Conservation (phyloP, 306 rosid genomes). For the Nissolia schottii region DNA sequence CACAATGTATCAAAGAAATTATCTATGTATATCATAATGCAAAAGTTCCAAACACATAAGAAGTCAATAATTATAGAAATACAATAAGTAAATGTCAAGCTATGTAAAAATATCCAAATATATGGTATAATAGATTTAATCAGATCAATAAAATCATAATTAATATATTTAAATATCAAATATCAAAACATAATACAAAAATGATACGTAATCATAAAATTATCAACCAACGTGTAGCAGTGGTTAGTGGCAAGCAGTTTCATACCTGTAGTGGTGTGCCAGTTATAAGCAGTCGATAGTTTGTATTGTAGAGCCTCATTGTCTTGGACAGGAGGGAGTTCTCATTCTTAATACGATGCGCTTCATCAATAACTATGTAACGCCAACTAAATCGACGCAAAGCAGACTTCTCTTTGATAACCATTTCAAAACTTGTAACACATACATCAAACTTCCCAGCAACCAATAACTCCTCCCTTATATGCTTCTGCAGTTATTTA, state of each 20-base stretch:
- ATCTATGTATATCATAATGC: not conserved
- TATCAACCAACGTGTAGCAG: too few species aligned
- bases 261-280: constrained; percentile 96
- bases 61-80: too few species aligned
- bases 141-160: too few species aligned
- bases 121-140: too few species aligned
- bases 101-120: too few species aligned
- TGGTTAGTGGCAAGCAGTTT: too few species aligned
- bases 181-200: too few species aligned
- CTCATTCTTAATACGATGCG: constrained; percentile 97
- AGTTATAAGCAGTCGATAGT: constrained; percentile 89
- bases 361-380: constrained; percentile 92
- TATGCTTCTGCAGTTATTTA: constrained; percentile 57
- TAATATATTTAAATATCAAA: too few species aligned
- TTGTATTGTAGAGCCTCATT: constrained; percentile 86
- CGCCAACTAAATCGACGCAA: constrained; percentile 97
- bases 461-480: constrained; percentile 80
- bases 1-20: not conserved
- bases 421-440: constrained; percentile 99
- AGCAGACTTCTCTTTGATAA: constrained; percentile 83
- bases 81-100: too few species aligned
- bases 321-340: constrained; percentile 94
- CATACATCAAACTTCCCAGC: constrained; percentile 97
- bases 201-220: too few species aligned
- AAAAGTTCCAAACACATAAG: not conserved